Evolutionary conservation across 2,329 filamentous ascomycete genomes (phyloP).

Genomic region (Zasmidium cellare): DNA sequence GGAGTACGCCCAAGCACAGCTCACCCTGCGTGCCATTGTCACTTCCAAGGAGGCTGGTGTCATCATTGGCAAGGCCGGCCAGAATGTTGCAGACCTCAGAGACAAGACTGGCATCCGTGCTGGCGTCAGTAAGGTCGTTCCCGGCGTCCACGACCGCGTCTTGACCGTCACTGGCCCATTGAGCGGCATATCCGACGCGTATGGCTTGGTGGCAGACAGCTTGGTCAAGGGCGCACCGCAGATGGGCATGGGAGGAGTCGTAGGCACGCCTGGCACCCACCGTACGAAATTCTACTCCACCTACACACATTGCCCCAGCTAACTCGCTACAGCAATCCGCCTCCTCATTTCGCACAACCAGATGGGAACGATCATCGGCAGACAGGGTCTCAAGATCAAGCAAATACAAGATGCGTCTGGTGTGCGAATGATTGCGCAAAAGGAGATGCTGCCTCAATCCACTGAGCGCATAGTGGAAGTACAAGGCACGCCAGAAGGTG

Average conservation of each 20-base stretch:
- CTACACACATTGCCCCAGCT: slow-evolving; percentile 20
- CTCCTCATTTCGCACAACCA: slow-evolving; percentile 99
- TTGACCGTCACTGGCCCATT: slow-evolving; percentile 91
- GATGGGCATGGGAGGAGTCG: slow-evolving; percentile 92
- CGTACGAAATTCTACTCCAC: slow-evolving; percentile 63
- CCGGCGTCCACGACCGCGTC: slow-evolving; percentile 94
- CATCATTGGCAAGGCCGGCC: slow-evolving; percentile 97
- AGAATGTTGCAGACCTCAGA: slow-evolving; percentile 95
- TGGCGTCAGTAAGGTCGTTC: slow-evolving; percentile 97
- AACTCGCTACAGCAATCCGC: slow-evolving; percentile 71
- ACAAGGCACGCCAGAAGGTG: slow-evolving; percentile 89
- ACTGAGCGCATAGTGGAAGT: slow-evolving; percentile 98
- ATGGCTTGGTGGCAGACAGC: slow-evolving; percentile 87
- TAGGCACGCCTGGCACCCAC: slow-evolving; percentile 86
- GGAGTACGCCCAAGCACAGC: slow-evolving; percentile 88
- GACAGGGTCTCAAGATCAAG: slow-evolving; percentile 97
- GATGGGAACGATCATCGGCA: slow-evolving; percentile 99
- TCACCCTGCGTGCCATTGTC: slow-evolving; percentile 95
- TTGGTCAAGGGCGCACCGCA: slow-evolving; percentile 90
- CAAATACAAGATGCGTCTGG: slow-evolving; percentile 96
- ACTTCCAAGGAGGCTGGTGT: slow-evolving; percentile 98
- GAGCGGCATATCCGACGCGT: slow-evolving; percentile 86
- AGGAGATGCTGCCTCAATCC: slow-evolving; percentile 98
- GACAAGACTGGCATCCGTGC: slow-evolving; percentile 98
- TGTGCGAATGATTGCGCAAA: slow-evolving; percentile 98